These are phyloP conservation scores for Paraphaeosphaeria minitans DNA, from an alignment of 2,329 filamentous ascomycete genomes.

Conservation along the genomic window DNA sequence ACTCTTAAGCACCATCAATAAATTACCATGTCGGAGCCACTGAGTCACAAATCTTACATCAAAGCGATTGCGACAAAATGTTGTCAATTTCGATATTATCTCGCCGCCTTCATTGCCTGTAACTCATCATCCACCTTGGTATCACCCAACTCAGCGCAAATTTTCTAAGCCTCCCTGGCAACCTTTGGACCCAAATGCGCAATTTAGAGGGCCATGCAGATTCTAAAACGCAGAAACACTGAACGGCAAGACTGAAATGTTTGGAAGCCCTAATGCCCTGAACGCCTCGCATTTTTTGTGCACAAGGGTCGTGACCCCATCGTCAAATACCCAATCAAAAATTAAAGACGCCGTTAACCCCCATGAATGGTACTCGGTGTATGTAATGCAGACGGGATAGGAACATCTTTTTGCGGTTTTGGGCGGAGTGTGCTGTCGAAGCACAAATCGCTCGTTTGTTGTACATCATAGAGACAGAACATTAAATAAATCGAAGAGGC, in stretches of 20 bases:
- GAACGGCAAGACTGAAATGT: neutral
- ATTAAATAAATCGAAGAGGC: conserved; percentile 16
- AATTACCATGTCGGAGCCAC: neutral
- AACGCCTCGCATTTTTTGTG: conserved; percentile 20
- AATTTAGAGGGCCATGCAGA: conserved; percentile 14
- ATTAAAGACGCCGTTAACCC: conserved; percentile 8
- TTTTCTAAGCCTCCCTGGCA: neutral
- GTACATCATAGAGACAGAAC: conserved; percentile 22
- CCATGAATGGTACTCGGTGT: conserved; percentile 9
- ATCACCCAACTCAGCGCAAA: conserved; percentile 6
- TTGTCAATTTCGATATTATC: conserved; percentile 9
- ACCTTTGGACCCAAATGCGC: neutral
- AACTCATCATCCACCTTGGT: neutral
- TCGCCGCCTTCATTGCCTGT: neutral
- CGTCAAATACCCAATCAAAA: conserved; percentile 6
- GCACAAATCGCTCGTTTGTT: conserved; percentile 21
- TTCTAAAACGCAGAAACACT: conserved; percentile 1
- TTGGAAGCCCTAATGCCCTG: conserved; percentile 8
- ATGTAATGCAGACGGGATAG: conserved; percentile 13
- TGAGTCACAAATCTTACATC: neutral
- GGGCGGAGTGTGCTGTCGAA: conserved; percentile 12
- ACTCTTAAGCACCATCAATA: neutral
- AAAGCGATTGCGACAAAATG: conserved; percentile 1
- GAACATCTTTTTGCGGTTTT: conserved; percentile 12
- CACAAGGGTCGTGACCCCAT: conserved; percentile 2